Percentiles rank a stretch among this genome's conserved stretches.
Conservation (phyloP, 257 asterid species). For the Coffea canephora region DNA sequence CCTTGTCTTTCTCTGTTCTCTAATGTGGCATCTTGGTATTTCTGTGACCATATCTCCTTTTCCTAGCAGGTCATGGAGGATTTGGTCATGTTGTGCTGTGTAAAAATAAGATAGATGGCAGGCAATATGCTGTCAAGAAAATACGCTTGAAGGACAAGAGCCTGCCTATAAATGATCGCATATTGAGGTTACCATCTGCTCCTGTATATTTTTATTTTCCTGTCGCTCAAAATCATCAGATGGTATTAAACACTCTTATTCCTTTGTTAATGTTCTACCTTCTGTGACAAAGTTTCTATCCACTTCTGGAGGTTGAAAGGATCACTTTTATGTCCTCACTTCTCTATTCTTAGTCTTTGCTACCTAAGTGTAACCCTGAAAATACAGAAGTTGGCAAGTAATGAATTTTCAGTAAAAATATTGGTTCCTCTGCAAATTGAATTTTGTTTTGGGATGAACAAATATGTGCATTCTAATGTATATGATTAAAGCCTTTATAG, state of each 20-base stretch:
- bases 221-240: background rate
- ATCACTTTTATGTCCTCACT: background rate
- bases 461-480: too few relatives aligned
- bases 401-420: too few relatives aligned
- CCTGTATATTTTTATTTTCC: background rate
- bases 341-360: background rate
- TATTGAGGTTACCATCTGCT: slow-evolving; percentile 62
- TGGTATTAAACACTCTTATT: background rate
- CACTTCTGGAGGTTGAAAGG: background rate
- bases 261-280: background rate
- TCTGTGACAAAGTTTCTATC: background rate
- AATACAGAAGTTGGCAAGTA: too few relatives aligned
- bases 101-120: slow-evolving; percentile 95
- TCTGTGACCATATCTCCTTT: slow-evolving; percentile 12
- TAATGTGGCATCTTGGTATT: background rate
- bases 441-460: too few relatives aligned
- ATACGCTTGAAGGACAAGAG: slow-evolving; percentile 84
- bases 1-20: background rate
- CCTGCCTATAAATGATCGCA: slow-evolving; percentile 81
- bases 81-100: slow-evolving; percentile 95
- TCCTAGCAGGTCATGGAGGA: slow-evolving; percentile 87
- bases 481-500: background rate
- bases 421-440: too few relatives aligned
- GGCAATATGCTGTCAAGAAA: slow-evolving; percentile 97
- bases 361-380: too few relatives aligned